Conservation (phyloP, 2,329 filamentous ascomycete species). For the Arthrobotrys sinensis region DNA sequence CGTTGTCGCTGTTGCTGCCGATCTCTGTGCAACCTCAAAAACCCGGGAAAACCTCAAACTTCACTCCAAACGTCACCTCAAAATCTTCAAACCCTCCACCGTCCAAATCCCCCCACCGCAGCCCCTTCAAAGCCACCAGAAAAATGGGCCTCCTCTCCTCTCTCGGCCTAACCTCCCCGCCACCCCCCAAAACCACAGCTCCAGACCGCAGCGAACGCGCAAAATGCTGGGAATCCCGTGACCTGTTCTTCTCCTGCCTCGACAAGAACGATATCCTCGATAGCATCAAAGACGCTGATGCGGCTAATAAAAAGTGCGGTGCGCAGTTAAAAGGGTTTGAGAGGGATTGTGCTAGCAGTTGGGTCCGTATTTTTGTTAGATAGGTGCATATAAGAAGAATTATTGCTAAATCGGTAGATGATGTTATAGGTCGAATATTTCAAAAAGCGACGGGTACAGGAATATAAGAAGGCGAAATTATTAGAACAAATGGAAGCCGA, state of each 20-base stretch:
- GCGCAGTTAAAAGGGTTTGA: constrained; percentile 79
- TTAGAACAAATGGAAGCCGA: constrained; percentile 82
- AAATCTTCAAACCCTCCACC: background rate
- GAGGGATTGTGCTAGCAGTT: constrained; percentile 86
- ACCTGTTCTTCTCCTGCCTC: constrained; percentile 89
- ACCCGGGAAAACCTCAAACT: background rate
- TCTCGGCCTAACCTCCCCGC: constrained; percentile 66
- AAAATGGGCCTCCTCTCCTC: constrained; percentile 73
- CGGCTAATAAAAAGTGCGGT: constrained; percentile 74
- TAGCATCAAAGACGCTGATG: constrained; percentile 74
- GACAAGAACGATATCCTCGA: constrained; percentile 87
- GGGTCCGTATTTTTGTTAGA: no score
- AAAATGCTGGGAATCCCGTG: constrained; percentile 90
- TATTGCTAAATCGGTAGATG: no score
- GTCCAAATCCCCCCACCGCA: background rate
- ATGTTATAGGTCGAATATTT: constrained; percentile 99
- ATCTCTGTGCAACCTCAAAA: constrained; percentile 14
- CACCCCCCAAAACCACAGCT: constrained; percentile 75
- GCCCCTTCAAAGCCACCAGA: background rate
- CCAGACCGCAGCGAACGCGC: constrained; percentile 87
- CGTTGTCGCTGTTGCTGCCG: background rate
- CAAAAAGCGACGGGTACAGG: constrained; percentile 94
- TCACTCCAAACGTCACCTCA: background rate
- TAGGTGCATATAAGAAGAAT: no score
- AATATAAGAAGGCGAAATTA: constrained; percentile 85